Evolutionary conservation across 306 rosid species (phyloP).

Genomic region (Rosa lucieae): DNA sequence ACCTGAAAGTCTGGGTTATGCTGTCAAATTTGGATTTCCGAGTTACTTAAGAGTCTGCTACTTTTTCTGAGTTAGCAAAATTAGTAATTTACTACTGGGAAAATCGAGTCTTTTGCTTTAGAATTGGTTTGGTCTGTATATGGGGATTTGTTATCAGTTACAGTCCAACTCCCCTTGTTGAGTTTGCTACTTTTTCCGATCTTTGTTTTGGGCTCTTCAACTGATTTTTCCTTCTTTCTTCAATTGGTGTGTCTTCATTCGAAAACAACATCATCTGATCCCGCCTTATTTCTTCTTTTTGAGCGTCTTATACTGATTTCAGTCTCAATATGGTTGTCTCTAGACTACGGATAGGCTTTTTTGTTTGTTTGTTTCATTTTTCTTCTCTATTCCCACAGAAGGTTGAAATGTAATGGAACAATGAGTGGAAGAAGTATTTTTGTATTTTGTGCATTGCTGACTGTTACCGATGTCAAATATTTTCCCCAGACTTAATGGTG

Average conservation of each 20-base stretch:
- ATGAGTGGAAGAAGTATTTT: neutral
- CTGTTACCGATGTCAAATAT: slow-evolving; percentile 30
- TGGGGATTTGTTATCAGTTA: neutral
- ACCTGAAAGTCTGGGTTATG: neutral
- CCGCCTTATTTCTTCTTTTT: neutral
- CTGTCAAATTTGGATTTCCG: slow-evolving; percentile 19
- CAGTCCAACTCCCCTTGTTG: neutral
- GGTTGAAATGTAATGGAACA: neutral
- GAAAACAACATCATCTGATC: neutral
- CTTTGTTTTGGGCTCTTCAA: neutral
- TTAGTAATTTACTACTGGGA: neutral
- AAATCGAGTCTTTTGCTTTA: slow-evolving; percentile 12
- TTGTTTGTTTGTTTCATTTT: neutral
- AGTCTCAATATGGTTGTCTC: neutral
- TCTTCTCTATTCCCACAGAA: neutral
- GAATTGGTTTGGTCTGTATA: neutral
- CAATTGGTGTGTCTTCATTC: neutral
- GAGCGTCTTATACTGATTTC: neutral
- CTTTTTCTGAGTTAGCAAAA: neutral
- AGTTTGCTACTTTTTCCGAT: slow-evolving; percentile 17
- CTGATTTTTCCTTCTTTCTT: neutral
- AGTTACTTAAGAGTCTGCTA: neutral
- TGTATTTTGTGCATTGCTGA: slow-evolving; percentile 26
- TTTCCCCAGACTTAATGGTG: slow-evolving; percentile 56
- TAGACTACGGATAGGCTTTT: neutral